Base-by-base conservation (phyloP, 1,139 yeast genomes). In the Geotrichum australiense region DNA sequence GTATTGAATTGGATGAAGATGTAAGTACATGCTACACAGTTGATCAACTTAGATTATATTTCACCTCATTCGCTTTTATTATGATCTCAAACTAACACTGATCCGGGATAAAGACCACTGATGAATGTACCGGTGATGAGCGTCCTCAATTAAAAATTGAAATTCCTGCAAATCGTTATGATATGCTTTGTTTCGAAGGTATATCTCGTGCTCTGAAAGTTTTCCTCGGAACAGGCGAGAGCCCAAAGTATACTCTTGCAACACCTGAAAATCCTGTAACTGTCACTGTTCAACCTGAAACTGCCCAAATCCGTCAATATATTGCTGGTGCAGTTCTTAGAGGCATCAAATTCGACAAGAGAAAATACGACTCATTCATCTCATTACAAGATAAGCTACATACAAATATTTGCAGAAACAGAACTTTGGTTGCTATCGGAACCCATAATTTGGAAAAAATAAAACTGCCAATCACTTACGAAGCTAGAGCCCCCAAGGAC, bases 341-440 rank as follows among this genome's bases (percentile, higher is more conserved):
- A 63, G 80, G 83, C 49, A 76, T 93, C 53, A 71, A 70, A 39
- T 86, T 93, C 64, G 83, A 82, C 50, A 81, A 80, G 62, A 76
- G 94, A 63, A 71, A 84, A 23, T 93, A 93, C 62, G 94, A 85
- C 47, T 89, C 97, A 3, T 93, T 93, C 71, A 91, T 93, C 59
- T 81, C 95, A 23, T 71, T 93, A 54, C 99, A 93, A 68, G 99
- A 93, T 64, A 93, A 93, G 66, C 73, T 93, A 53, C 99, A 93
- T 68, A 72, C 94, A 48, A 93, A 93, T 64, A 71, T 93, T 59
- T 91, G 98, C 66, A 89, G 98, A 70, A 84, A 89, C 66, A 83
- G 99, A 71, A 81, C 96, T 33, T 74, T 93, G 56, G 98, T 91
- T 42, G 97, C 98, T 46, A 87, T 89, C 71, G 99, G 99, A 56